Evolutionary conservation across 805 yeast species (phyloP), one percentile per base, ranked within the genome.

Genomic region (Hanseniaspora valbyensis): DNA sequence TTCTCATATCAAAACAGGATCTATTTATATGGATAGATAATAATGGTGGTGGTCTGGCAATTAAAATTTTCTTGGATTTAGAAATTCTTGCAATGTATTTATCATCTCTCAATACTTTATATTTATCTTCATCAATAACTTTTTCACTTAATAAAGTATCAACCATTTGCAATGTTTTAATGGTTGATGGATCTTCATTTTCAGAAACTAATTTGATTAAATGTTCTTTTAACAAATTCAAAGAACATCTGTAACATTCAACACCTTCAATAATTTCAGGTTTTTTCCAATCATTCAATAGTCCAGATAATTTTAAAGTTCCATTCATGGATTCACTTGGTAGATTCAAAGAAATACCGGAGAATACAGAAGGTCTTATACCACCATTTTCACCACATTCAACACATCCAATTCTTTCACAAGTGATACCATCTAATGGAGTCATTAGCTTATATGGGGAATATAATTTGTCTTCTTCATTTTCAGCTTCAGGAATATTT

Each of bases 331-430:
- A 66, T 42, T 69, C 70, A 39, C 72, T 64, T 0, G 90, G 89
- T 44, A 84, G 67, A 54, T 81, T 83, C 56, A 84, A 71, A 56
- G 84, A 79, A 45, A 84, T 63, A 0, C 92, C 90, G 58, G 85
- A 78, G 18, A 80, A 73, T 0, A 86, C 84, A 1, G 92, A 81
- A 56, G 81, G 82, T 54, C 96, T 73, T 16, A 89, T 80, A 2
- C 96, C 96, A 50, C 95, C 96, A 64, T 80, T 85, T 59, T 90
- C 96, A 53, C 96, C 95, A 72, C 97, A 90, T 14, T 72, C 71
- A 46, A 85, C 71, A 63, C 97, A 90, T 0, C 95, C 95, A 44
- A 90, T 88, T 59, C 96, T 73, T 59, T 86, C 95, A 7, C 88
- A 90, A 25, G 81, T 75, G 3, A 84, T 68, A 2, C 97, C 97